A percentile compares a stretch with the other conserved stretches of the same genome.
These are phyloP conservation scores for Blepharisma japonicum DNA, from an alignment of 73 alveolate species.

Conservation along the genomic window DNA sequence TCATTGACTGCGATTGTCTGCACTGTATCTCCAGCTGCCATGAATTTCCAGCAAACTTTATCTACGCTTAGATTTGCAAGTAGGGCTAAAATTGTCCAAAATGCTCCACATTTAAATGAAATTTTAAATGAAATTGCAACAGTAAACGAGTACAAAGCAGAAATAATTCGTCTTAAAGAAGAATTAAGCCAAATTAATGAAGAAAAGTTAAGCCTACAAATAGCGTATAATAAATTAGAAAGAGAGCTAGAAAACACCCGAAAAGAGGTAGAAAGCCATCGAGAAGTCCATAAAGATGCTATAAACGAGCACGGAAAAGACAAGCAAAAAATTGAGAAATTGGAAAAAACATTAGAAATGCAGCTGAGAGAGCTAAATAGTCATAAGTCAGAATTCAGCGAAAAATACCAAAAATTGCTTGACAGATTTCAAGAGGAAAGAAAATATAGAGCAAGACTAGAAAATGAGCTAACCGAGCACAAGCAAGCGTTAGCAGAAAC, in stretches of 20 bases:
- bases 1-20: slow-evolving; percentile 88
- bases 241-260: slow-evolving; percentile 31
- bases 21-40: slow-evolving; percentile 81
- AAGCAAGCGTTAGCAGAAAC: slow-evolving; percentile 1
- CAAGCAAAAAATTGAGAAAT: background rate
- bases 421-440: slow-evolving; percentile 31
- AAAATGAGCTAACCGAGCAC: background rate
- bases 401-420: slow-evolving; percentile 14
- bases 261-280: slow-evolving; percentile 11
- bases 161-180: slow-evolving; percentile 40
- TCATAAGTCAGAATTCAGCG: background rate
- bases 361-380: background rate
- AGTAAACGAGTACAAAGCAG: slow-evolving; percentile 27
- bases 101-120: slow-evolving; percentile 65
- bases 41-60: slow-evolving; percentile 66
- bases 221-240: slow-evolving; percentile 16
- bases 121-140: slow-evolving; percentile 38
- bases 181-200: slow-evolving; percentile 14
- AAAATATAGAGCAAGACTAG: background rate
- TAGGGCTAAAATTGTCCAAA: slow-evolving; percentile 76
- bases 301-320: background rate
- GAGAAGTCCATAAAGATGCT: slow-evolving; percentile 25
- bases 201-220: slow-evolving; percentile 23
- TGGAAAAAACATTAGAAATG: background rate
- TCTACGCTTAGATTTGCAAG: slow-evolving; percentile 92